Evolutionary conservation across 2,329 filamentous ascomycete genomes (phyloP).

Genomic region (Hypoxylon sp.): DNA sequence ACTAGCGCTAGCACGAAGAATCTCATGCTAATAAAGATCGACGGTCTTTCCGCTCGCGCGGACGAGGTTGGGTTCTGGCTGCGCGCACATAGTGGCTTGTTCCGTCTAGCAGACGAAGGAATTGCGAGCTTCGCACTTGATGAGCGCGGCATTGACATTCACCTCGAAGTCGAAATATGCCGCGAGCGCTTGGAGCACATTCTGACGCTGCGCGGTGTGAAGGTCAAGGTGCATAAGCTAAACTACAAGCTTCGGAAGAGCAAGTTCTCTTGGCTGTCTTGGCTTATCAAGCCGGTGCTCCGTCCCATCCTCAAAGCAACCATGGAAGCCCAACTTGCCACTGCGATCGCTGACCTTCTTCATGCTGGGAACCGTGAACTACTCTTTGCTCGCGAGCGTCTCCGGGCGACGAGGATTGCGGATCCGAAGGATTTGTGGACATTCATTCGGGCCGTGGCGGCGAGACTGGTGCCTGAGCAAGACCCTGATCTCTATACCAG

Average conservation of each 20-base stretch:
- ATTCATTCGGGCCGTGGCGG: constrained; percentile 85
- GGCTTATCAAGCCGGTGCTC: constrained; percentile 86
- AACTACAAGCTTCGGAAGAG: constrained; percentile 81
- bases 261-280: constrained; percentile 81
- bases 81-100: constrained; percentile 79
- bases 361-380: constrained; percentile 85
- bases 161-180: constrained; percentile 85
- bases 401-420: constrained; percentile 86
- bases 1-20: constrained; percentile 76
- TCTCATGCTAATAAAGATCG: constrained; percentile 80
- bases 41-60: constrained; percentile 85
- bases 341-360: constrained; percentile 76
- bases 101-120: constrained; percentile 83
- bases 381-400: constrained; percentile 85
- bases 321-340: constrained; percentile 81
- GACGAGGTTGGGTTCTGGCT: constrained; percentile 93
- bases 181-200: constrained; percentile 84
- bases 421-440: constrained; percentile 83
- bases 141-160: constrained; percentile 86
- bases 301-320: constrained; percentile 80
- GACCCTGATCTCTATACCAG: constrained; percentile 82
- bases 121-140: constrained; percentile 89
- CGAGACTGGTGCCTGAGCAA: constrained; percentile 76
- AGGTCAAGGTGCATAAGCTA: constrained; percentile 87
- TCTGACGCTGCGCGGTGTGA: constrained; percentile 79